phyloP scores from a whole-genome alignment of 306 rosid species.

The Vachellia pachyceras region DNA sequence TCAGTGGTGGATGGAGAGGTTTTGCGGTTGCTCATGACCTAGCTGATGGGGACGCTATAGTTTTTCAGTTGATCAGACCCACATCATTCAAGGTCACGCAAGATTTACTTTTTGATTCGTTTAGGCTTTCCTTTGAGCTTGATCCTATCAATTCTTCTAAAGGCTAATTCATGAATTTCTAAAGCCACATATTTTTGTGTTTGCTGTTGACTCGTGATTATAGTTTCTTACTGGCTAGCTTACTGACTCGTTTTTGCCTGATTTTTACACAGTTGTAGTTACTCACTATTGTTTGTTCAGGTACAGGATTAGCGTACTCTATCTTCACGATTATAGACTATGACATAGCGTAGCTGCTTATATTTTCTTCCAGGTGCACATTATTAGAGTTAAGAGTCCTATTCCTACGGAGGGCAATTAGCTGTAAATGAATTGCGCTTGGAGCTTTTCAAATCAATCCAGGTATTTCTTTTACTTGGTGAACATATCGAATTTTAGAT shows the following conservation, averaged over 20 bases:
- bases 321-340: background rate
- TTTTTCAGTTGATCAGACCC: conserved; percentile 62
- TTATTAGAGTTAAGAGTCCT: conserved; percentile 58
- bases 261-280: too few species aligned
- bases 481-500: conserved; percentile 1
- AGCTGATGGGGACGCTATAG: conserved; percentile 82
- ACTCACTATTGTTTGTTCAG: background rate
- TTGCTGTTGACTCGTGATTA: background rate
- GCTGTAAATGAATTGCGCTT: conserved; percentile 22
- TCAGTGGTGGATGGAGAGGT: conserved; percentile 86
- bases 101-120: conserved; percentile 11
- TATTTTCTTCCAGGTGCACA: conserved; percentile 59
- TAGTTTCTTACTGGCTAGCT: background rate
- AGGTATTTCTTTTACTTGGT: conserved; percentile 39
- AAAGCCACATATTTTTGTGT: conserved; percentile 5
- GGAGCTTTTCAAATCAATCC: conserved; percentile 33
- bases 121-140: conserved; percentile 7
- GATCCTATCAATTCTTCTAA: conserved; percentile 3
- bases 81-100: conserved; percentile 72
- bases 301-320: background rate
- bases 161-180: conserved; percentile 20
- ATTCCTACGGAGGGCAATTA: conserved; percentile 36
- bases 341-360: conserved; percentile 25
- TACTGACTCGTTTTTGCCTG: background rate
- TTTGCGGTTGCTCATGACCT: conserved; percentile 78